Conservation (phyloP, 2,329 filamentous ascomycete species). For the Davidsoniella neocaledoniae region DNA sequence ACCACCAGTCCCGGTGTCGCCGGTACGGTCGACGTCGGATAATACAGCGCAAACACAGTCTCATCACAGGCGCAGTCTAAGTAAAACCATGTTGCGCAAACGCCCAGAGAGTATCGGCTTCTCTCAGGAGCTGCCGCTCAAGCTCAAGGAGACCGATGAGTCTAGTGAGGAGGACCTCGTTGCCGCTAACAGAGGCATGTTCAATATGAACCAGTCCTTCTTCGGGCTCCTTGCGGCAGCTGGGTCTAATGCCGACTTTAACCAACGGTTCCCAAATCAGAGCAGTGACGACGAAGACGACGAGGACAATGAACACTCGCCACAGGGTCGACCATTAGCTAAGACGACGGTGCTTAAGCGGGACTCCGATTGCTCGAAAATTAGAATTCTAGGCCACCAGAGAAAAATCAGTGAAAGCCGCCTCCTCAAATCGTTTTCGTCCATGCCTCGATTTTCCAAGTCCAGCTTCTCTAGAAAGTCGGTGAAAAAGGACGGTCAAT, state of each 20-base stretch:
- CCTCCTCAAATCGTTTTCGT: slow-evolving; percentile 47
- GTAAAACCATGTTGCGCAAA: background rate
- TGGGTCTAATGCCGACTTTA: slow-evolving; percentile 67
- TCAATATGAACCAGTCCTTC: slow-evolving; percentile 85
- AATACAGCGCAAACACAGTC: background rate
- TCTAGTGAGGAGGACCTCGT: slow-evolving; percentile 32
- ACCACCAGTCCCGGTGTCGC: background rate
- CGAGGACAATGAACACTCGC: background rate
- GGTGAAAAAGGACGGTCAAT: background rate
- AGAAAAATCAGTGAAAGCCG: slow-evolving; percentile 41
- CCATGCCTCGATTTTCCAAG: slow-evolving; percentile 31
- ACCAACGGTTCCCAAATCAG: slow-evolving; percentile 59
- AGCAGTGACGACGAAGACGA: slow-evolving; percentile 63
- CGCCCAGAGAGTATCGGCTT: slow-evolving; percentile 4
- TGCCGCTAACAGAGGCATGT: slow-evolving; percentile 26
- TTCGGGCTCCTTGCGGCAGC: slow-evolving; percentile 85
- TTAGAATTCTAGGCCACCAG: background rate
- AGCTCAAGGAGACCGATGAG: slow-evolving; percentile 19
- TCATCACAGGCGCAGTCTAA: background rate
- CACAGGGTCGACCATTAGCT: slow-evolving; percentile 16
- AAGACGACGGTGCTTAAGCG: slow-evolving; percentile 28
- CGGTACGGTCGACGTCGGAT: background rate
- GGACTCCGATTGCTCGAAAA: slow-evolving; percentile 13
- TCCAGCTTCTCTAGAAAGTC: slow-evolving; percentile 18
- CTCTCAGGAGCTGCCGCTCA: no score